Conservation (phyloP, 2,329 filamentous ascomycete genomes). For the Didymellaceae sp. region DNA sequence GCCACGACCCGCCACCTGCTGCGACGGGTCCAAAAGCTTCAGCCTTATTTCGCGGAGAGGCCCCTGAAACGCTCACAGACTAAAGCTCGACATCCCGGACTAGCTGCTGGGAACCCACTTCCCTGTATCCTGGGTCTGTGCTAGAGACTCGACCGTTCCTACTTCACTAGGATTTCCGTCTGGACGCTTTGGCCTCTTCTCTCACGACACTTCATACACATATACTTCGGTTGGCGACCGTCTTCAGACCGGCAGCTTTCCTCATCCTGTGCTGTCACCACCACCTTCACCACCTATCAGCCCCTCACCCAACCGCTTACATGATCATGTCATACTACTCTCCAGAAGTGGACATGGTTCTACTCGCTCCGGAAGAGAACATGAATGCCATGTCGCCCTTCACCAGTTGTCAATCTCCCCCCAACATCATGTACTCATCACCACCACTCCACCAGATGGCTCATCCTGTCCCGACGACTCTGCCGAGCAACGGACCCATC, state of each 20-base stretch:
- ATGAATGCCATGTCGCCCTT: constrained; percentile 46
- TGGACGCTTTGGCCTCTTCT: constrained; percentile 39
- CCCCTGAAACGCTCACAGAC: constrained; percentile 38
- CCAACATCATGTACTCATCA: constrained; percentile 49
- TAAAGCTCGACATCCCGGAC: constrained; percentile 42
- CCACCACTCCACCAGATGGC: constrained; percentile 42
- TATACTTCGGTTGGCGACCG: constrained; percentile 30
- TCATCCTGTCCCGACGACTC: constrained; percentile 32
- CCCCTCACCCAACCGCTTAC: constrained; percentile 16
- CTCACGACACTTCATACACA: constrained; percentile 38
- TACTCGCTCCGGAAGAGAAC: constrained; percentile 43
- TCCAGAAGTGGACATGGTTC: constrained; percentile 46
- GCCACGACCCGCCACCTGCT: constrained; percentile 46
- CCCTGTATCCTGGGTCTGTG: constrained; percentile 38
- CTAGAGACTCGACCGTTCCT: constrained; percentile 41
- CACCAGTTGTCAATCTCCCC: constrained; percentile 46
- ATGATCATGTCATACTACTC: constrained; percentile 46
- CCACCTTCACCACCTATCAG: constrained; percentile 14
- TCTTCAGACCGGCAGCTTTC: constrained; percentile 21
- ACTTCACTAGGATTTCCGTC: constrained; percentile 34
- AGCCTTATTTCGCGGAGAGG: constrained; percentile 47
- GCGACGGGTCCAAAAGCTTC: constrained; percentile 35
- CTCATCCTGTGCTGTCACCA: constrained; percentile 15
- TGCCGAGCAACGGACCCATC: constrained; percentile 34
- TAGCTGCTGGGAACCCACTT: constrained; percentile 36